phyloP scores from a whole-genome alignment of 495 filamentous ascomycete genomes.

The Penicillium canescens region DNA sequence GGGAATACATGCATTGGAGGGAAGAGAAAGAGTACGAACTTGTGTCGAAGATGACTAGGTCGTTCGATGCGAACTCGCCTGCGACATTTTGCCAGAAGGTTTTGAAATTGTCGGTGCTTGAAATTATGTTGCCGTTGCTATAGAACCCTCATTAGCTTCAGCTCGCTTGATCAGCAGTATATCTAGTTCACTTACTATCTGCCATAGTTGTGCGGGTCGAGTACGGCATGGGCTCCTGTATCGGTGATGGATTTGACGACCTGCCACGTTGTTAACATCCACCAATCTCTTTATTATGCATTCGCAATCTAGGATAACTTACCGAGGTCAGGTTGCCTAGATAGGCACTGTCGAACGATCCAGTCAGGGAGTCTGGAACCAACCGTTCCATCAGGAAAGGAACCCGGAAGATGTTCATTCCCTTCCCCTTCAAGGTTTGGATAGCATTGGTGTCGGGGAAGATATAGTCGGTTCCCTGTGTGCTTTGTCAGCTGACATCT shows the following conservation, averaged over 20 bases:
- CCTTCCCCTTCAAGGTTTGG: conserved; percentile 55
- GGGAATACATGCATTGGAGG: conserved; percentile 31
- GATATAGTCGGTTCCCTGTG: conserved; percentile 54
- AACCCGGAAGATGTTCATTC: conserved; percentile 71
- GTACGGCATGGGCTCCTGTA: conserved; percentile 62
- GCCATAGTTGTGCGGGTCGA: conserved; percentile 72
- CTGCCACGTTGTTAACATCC: conserved; percentile 25
- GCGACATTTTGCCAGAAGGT: conserved; percentile 67
- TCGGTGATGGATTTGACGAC: conserved; percentile 61
- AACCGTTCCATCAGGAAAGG: conserved; percentile 70
- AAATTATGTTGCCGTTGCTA: conserved; percentile 67
- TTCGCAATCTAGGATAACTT: conserved; percentile 8
- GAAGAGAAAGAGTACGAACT: conserved; percentile 18
- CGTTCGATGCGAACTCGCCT: conserved; percentile 55
- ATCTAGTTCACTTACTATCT: conserved; percentile 34
- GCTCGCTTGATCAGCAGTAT: not conserved
- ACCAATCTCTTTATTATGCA: no score
- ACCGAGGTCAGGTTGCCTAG: conserved; percentile 42
- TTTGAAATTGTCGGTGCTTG: conserved; percentile 56
- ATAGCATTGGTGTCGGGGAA: conserved; percentile 57
- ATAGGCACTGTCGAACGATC: conserved; percentile 39
- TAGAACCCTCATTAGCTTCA: not conserved
- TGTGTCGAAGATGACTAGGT: conserved; percentile 60
- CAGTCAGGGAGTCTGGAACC: conserved; percentile 50
- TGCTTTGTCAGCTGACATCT: conserved; percentile 23